Percentiles rank a stretch among this genome's conserved stretches.
Evolutionary conservation across 352 stramenopile species (phyloP).

Genomic region (Globisporangium megalacanthum): DNA sequence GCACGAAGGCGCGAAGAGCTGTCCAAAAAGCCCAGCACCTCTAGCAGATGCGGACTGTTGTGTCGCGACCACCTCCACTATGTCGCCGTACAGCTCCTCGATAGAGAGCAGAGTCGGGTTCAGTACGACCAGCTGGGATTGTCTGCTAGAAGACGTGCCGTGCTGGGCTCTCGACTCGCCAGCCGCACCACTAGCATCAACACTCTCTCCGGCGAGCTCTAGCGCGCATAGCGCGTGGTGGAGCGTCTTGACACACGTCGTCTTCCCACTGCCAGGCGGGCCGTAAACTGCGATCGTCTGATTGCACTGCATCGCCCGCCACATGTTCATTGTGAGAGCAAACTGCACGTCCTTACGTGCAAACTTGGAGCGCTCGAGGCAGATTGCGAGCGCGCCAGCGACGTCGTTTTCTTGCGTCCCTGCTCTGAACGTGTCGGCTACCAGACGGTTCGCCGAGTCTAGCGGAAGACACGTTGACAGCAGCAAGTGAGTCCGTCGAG

Average conservation of each 20-base stretch:
- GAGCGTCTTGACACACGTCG: slow-evolving; percentile 36
- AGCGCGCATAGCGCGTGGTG: slow-evolving; percentile 44
- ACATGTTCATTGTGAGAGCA: slow-evolving; percentile 33
- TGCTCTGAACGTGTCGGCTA: slow-evolving; percentile 4
- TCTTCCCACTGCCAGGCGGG: slow-evolving; percentile 35
- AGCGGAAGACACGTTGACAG: slow-evolving; percentile 22
- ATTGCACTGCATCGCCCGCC: slow-evolving; percentile 22
- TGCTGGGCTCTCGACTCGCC: neutral
- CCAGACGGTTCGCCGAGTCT: slow-evolving; percentile 17
- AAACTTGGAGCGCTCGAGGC: slow-evolving; percentile 23
- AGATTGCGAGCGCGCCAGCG: slow-evolving; percentile 38
- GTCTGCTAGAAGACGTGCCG: neutral
- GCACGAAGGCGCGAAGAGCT: slow-evolving; percentile 1
- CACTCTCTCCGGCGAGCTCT: slow-evolving; percentile 19
- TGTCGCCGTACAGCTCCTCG: slow-evolving; percentile 24
- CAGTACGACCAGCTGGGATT: slow-evolving; percentile 24
- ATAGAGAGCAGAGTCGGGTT: slow-evolving; percentile 26
- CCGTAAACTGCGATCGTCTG: slow-evolving; percentile 33
- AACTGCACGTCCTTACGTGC: slow-evolving; percentile 13
- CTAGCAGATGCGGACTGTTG: neutral
- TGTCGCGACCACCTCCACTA: neutral
- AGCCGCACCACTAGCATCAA: neutral
- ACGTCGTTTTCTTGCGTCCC: slow-evolving; percentile 23
- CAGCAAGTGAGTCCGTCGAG: slow-evolving; percentile 7
- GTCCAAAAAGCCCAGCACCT: neutral